Conservation (phyloP, 257 asterid species). For the Sherardia arvensis region DNA sequence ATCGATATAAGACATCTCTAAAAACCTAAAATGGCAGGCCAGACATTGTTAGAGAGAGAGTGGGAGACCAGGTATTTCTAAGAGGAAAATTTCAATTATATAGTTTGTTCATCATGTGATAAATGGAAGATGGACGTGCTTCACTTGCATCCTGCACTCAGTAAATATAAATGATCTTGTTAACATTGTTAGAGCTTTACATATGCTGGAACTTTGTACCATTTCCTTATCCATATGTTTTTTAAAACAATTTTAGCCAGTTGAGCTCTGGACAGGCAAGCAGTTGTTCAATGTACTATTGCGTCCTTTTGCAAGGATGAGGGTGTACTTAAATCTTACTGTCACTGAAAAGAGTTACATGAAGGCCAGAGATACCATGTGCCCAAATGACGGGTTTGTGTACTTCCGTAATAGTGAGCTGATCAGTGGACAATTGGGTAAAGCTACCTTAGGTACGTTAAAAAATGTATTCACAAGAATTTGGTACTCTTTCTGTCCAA, state of each 20-base stretch:
- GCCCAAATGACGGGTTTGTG: conserved; percentile 86
- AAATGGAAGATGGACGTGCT: not conserved
- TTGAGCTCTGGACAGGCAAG: conserved; percentile 98
- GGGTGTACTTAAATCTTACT: conserved; percentile 73
- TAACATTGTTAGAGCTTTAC: not conserved
- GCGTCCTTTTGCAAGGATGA: conserved; percentile 75
- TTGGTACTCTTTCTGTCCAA: not conserved
- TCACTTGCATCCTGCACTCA: not conserved
- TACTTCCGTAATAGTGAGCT: conserved; percentile 87
- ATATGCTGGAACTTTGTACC: not conserved
- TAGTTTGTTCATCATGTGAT: not conserved
- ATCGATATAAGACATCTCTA: too few species aligned
- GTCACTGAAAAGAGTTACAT: conserved; percentile 62
- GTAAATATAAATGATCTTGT: not conserved
- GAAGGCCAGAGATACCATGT: conserved; percentile 52
- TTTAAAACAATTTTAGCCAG: conserved; percentile 42
- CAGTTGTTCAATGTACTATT: conserved; percentile 66
- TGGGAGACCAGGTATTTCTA: not conserved
- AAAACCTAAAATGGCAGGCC: not conserved
- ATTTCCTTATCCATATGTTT: not conserved
- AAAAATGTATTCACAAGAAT: too few species aligned
- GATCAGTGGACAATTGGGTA: conserved; percentile 94
- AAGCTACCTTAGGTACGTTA: conserved; percentile 84
- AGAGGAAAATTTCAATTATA: not conserved
- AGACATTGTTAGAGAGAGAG: not conserved